phyloP scores from a whole-genome alignment of 805 yeast species.

The Saccharomycopsis schoenii region DNA sequence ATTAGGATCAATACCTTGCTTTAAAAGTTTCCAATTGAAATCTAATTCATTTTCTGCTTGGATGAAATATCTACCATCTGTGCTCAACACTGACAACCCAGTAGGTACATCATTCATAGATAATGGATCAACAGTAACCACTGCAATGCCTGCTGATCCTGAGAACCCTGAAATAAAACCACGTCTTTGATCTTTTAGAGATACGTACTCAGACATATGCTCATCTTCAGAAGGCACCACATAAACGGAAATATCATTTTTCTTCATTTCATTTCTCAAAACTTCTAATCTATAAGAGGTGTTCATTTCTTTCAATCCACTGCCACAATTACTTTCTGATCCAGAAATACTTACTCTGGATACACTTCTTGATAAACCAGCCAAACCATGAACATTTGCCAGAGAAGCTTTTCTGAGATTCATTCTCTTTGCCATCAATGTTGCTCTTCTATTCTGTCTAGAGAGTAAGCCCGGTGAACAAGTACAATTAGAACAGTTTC shows the following conservation, averaged over 20 bases:
- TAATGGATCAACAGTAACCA: conserved; percentile 48
- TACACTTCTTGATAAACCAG: background rate
- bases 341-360: conserved; percentile 16
- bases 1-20: conserved; percentile 61
- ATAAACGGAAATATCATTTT: conserved; percentile 59
- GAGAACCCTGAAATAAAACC: conserved; percentile 80
- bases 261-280: conserved; percentile 56
- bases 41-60: conserved; percentile 85
- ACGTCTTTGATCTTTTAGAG: conserved; percentile 72
- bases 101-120: conserved; percentile 33
- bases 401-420: conserved; percentile 26
- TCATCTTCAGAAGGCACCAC: conserved; percentile 83
- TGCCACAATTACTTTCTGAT: background rate
- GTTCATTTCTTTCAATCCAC: conserved; percentile 34
- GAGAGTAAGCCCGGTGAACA: conserved; percentile 77
- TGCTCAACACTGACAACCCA: conserved; percentile 72
- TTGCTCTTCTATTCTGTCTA: conserved; percentile 52
- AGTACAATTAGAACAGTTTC: conserved; percentile 66
- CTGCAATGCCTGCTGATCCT: conserved; percentile 89
- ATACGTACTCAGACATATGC: conserved; percentile 86
- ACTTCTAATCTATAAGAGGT: conserved; percentile 49
- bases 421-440: conserved; percentile 35
- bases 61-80: conserved; percentile 90
- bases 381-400: conserved; percentile 6
- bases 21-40: conserved; percentile 66